Conservation (phyloP, 2,329 filamentous ascomycete species). For the Diaporthe humulicola region DNA sequence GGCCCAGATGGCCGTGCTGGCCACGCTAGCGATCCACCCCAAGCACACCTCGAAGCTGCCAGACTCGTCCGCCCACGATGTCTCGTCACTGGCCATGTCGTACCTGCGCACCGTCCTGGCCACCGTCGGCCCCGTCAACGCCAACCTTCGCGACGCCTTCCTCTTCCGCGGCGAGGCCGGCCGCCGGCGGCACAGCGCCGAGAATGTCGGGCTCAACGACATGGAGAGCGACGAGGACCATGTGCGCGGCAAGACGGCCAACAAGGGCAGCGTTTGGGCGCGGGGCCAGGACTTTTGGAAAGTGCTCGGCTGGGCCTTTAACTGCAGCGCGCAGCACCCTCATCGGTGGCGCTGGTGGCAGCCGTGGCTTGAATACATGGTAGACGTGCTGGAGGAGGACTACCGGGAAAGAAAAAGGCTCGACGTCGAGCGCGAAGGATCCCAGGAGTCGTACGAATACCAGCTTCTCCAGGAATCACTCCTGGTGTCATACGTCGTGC, state of each 20-base stretch:
- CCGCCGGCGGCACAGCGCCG: conserved; percentile 47
- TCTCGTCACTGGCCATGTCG: conserved; percentile 75
- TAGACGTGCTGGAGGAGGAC: conserved; percentile 82
- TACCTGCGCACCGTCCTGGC: conserved; percentile 78
- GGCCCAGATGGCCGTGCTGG: conserved; percentile 81
- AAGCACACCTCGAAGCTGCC: conserved; percentile 80
- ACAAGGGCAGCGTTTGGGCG: conserved; percentile 76
- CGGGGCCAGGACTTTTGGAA: conserved; percentile 91
- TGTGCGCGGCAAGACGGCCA: conserved; percentile 72
- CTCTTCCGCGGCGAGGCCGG: conserved; percentile 64
- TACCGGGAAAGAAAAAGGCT: conserved; percentile 69
- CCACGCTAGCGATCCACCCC: conserved; percentile 86
- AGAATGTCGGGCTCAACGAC: conserved; percentile 37
- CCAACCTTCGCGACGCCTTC: conserved; percentile 80
- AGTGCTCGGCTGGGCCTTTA: conserved; percentile 91
- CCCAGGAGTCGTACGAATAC: conserved; percentile 45
- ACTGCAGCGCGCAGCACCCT: conserved; percentile 82
- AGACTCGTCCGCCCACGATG: conserved; percentile 70
- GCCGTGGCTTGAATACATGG: conserved; percentile 82
- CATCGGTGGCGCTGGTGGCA: conserved; percentile 86
- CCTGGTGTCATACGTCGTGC: conserved; percentile 69
- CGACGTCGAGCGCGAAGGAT: conserved; percentile 53
- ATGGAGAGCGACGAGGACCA: conserved; percentile 61
- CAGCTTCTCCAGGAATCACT: conserved; percentile 66
- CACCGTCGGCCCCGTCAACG: conserved; percentile 77